Evolutionary conservation across 352 stramenopile genomes (phyloP), one percentile per base, ranked within the genome.

Genomic region (Globisporangium alternatum): DNA sequence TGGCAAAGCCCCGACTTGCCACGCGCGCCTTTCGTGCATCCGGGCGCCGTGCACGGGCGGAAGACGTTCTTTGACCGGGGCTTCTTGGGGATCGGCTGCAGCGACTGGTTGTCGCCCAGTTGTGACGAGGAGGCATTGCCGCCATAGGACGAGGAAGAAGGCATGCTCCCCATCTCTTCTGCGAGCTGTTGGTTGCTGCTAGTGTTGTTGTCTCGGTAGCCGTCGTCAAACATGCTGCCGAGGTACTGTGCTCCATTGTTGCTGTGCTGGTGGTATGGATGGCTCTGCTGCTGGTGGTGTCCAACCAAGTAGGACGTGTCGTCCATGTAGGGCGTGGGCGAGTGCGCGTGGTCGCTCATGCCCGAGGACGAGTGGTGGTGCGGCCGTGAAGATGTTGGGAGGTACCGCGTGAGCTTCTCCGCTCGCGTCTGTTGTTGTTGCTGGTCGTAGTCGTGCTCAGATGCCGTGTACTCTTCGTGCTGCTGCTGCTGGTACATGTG

Each of bases 1-100:
- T 94, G 88, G 47, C 89, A 96, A 25, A 90, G 65, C n/a, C 86
- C 83, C 12, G 81, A 91, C 59, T 92, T 92, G 33, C 86, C 87
- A 39, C 86, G 83, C 45, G 83, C 86, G 44, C 84, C 82, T 66
- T 95, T 95, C 47, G 75, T 83, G 57, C 88, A 96, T 1, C 82
- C 81, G 1, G 79, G 69, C 1, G 69, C 49, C 17, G 72, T 79
- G 54, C 88, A 96, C 17, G 71, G 79, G 5, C 83, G 81, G 62
- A 92, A 88, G 19, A 87, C 70, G 47, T 90, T 92, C 70, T 92
- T 90, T 5, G 81, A 74, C 28, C 83, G 83, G 22, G 79, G 67
- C 35, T 90, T 90, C 73, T 89, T 92, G 5, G 70, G 37, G 33
- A 78, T 68, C 35, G 68, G 55, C 65, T 79, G 77, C 47, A 73